A percentile compares a stretch with the other conserved stretches of the same genome.
Conservation (phyloP, 2,329 filamentous ascomycete genomes). For the Biscogniauxia marginata region DNA sequence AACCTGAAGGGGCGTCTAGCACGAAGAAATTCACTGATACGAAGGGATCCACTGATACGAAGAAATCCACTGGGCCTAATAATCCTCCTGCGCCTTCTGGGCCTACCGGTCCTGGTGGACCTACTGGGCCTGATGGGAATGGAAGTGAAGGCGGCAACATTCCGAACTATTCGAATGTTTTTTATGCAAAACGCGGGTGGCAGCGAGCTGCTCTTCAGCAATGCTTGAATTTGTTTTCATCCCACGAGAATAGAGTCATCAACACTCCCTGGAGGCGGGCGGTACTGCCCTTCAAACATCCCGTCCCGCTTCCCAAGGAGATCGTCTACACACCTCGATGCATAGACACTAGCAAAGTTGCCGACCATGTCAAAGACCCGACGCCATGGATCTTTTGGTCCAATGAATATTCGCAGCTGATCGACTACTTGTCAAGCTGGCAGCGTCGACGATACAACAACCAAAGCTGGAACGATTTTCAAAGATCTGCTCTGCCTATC, state of each 20-base stretch:
- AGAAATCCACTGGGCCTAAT: neutral
- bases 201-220: slow-evolving; percentile 47
- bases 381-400: slow-evolving; percentile 32
- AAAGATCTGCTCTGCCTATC: slow-evolving; percentile 23
- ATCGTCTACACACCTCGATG: slow-evolving; percentile 21
- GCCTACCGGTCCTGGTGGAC: neutral
- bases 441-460: slow-evolving; percentile 24
- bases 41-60: no score
- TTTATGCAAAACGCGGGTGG: slow-evolving; percentile 38
- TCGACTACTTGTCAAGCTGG: slow-evolving; percentile 21
- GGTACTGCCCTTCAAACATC: slow-evolving; percentile 34
- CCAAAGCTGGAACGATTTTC: slow-evolving; percentile 19
- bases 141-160: no score
- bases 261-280: slow-evolving; percentile 38
- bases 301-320: slow-evolving; percentile 23
- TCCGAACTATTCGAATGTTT: no score
- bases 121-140: slow-evolving; percentile 5
- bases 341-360: slow-evolving; percentile 9
- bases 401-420: slow-evolving; percentile 22
- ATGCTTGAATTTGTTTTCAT: slow-evolving; percentile 38
- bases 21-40: no score
- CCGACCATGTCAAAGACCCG: slow-evolving; percentile 26
- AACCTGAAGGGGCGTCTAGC: no score
- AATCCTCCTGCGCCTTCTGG: neutral
- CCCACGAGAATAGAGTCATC: slow-evolving; percentile 36